These are phyloP conservation scores for Ganoderma sp. DNA, from an alignment of 1,284 basidiomycete species.

Conservation along the genomic window DNA sequence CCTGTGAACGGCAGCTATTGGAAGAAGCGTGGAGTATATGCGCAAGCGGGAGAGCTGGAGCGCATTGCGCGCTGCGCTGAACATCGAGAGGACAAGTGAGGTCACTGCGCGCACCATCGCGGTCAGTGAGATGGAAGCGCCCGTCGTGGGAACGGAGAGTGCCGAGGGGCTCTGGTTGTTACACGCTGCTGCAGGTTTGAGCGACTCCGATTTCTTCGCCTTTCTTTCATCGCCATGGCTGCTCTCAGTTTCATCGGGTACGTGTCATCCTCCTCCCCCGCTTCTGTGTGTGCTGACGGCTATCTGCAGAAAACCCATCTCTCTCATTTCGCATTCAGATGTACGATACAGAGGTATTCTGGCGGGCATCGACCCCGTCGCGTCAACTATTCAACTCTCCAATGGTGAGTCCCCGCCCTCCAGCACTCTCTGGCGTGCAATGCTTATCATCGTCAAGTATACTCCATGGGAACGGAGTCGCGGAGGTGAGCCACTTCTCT, in stretches of 20 bases:
- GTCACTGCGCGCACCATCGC: not conserved
- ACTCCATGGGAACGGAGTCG: constrained; percentile 87
- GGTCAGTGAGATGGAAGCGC: constrained; percentile 1
- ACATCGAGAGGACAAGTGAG: constrained; percentile 25
- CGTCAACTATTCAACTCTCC: constrained; percentile 86
- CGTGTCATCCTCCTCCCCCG: constrained; percentile 25
- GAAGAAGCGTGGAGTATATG: constrained; percentile 21
- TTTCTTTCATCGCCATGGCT: constrained; percentile 55
- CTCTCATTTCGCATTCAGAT: constrained; percentile 89
- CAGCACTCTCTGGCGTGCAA: constrained; percentile 9
- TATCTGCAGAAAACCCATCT: constrained; percentile 78
- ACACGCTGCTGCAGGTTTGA: constrained; percentile 29
- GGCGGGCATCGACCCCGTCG: constrained; percentile 81
- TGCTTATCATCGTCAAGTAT: constrained; percentile 55
- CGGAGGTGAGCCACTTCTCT: constrained; percentile 65
- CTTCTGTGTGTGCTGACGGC: constrained; percentile 31
- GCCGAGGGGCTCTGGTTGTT: constrained; percentile 27
- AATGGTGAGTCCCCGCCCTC: constrained; percentile 62
- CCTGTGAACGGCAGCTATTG: constrained; percentile 22
- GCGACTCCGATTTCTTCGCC: constrained; percentile 24
- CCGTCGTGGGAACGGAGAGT: constrained; percentile 29
- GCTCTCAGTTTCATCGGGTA: constrained; percentile 73
- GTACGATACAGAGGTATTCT: constrained; percentile 89
- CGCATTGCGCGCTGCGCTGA: constrained; percentile 29
- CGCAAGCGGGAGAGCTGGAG: constrained; percentile 26